These are phyloP conservation scores for Pleochaeta shiraiana DNA, from an alignment of 2,329 filamentous ascomycete species.

Conservation along the genomic window DNA sequence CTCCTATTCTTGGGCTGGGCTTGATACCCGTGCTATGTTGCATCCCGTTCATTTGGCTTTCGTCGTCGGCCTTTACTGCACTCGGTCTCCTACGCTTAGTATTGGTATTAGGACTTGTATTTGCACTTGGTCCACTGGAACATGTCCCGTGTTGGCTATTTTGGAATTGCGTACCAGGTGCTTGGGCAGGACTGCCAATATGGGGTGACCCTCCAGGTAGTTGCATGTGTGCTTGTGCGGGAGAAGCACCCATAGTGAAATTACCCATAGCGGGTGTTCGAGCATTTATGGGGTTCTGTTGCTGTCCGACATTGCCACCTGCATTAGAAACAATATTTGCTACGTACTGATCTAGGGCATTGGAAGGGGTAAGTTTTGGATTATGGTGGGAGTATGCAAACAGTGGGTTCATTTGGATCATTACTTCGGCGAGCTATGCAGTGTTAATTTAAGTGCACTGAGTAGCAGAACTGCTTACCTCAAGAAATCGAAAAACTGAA, in stretches of 20 bases:
- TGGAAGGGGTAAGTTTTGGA: conserved; percentile 31
- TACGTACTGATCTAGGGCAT: conserved; percentile 38
- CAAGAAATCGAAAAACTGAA: conserved; percentile 40
- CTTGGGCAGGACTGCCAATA: conserved; percentile 34
- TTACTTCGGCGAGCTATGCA: conserved; percentile 37
- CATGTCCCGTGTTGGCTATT: conserved; percentile 45
- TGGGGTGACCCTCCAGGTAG: conserved; percentile 38
- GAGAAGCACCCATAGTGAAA: conserved; percentile 37
- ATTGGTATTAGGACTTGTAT: conserved; percentile 26
- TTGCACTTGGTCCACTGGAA: conserved; percentile 43
- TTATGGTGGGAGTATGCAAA: conserved; percentile 36
- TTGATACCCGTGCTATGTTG: conserved; percentile 19
- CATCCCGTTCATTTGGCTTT: conserved; percentile 15
- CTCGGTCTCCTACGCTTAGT: conserved; percentile 22
- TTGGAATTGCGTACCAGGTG: conserved; percentile 42
- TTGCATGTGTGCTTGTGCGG: conserved; percentile 35
- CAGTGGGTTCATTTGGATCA: conserved; percentile 43
- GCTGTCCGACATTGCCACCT: conserved; percentile 9
- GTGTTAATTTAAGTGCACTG: conserved; percentile 12
- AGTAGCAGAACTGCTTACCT: conserved; percentile 23
- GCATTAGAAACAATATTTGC: conserved; percentile 21
- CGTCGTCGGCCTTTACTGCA: conserved; percentile 20
- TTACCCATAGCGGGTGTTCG: conserved; percentile 16
- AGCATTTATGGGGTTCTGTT: conserved; percentile 12
- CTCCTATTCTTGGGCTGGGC: conserved; percentile 20